Evolutionary conservation across 352 stramenopile species (phyloP).

Genomic region (Globisporangium echinulatum): DNA sequence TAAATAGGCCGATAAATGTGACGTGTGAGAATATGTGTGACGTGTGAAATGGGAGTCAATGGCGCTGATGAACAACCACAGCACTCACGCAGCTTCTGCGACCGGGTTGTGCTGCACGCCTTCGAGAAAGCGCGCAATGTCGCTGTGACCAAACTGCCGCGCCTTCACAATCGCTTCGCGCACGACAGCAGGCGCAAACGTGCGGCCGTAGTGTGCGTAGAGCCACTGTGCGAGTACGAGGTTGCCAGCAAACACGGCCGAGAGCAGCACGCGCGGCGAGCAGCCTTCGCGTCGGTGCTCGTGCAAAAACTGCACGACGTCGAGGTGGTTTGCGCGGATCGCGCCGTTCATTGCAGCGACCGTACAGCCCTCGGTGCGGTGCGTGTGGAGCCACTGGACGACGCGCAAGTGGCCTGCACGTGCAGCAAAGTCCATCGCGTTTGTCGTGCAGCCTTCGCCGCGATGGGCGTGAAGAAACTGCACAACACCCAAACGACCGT

Average conservation of each 20-base stretch:
- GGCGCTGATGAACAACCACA: too few species aligned
- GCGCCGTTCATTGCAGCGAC: slow-evolving; percentile 10
- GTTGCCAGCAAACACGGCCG: slow-evolving; percentile 3
- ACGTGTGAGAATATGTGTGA: too few species aligned
- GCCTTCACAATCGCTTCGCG: slow-evolving; percentile 7
- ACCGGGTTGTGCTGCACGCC: neutral
- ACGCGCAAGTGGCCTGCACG: slow-evolving; percentile 3
- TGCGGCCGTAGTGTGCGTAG: slow-evolving; percentile 1
- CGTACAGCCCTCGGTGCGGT: slow-evolving; percentile 6
- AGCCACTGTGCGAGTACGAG: slow-evolving; percentile 9
- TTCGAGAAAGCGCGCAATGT: slow-evolving; percentile 2
- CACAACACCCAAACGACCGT: slow-evolving; percentile 4
- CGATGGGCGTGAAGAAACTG: slow-evolving; percentile 10
- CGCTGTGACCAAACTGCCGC: slow-evolving; percentile 6
- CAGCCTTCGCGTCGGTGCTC: slow-evolving; percentile 8
- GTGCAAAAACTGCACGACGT: slow-evolving; percentile 12
- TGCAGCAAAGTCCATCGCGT: slow-evolving; percentile 8
- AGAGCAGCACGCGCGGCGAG: slow-evolving; percentile 7
- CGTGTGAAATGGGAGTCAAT: too few species aligned
- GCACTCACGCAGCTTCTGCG: neutral
- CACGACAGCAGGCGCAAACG: slow-evolving; percentile 6
- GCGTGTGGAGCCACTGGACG: slow-evolving; percentile 8
- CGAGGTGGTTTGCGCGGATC: slow-evolving; percentile 6
- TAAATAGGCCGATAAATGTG: too few species aligned
- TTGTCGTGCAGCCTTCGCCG: slow-evolving; percentile 7